These are phyloP conservation scores for Hypoxylon lenormandii DNA, from an alignment of 495 filamentous ascomycete species.

Conservation along the genomic window DNA sequence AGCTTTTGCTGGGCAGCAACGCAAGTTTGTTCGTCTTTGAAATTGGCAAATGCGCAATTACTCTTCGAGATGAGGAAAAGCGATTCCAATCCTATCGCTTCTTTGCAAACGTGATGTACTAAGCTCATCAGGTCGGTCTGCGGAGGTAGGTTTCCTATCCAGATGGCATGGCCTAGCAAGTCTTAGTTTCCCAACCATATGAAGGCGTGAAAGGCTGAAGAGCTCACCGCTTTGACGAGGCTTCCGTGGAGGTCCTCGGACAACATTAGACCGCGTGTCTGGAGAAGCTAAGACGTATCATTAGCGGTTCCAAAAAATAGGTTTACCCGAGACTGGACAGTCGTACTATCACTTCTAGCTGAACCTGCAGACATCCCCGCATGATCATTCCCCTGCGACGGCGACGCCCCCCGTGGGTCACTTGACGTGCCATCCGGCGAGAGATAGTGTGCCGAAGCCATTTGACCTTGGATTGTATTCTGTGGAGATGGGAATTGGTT, in stretches of 20 bases:
- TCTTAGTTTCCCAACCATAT: conserved; percentile 26
- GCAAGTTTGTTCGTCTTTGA: conserved; percentile 82
- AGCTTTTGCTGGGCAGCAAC: conserved; percentile 82
- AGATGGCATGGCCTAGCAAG: conserved; percentile 82
- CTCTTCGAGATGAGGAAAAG: conserved; percentile 96
- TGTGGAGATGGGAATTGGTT: conserved; percentile 50
- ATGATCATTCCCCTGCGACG: conserved; percentile 34
- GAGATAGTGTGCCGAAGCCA: conserved; percentile 51
- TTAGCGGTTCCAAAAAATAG: conserved; percentile 26
- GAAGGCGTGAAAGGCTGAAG: not conserved
- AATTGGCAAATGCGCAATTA: conserved; percentile 98
- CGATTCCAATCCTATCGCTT: conserved; percentile 85
- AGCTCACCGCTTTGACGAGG: conserved; percentile 77
- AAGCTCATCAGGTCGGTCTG: conserved; percentile 80
- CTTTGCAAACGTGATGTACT: conserved; percentile 89
- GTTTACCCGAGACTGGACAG: conserved; percentile 5
- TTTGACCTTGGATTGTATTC: conserved; percentile 45
- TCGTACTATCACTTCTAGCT: conserved; percentile 39
- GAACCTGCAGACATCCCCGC: conserved; percentile 13
- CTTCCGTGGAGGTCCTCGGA: conserved; percentile 89
- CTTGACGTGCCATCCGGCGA: conserved; percentile 39
- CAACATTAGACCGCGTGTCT: conserved; percentile 61
- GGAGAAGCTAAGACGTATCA: conserved; percentile 47
- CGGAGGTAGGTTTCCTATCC: conserved; percentile 94
- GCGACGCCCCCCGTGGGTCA: conserved; percentile 24